Evolutionary conservation across 2,329 filamentous ascomycete genomes (phyloP), one percentile per base, ranked within the genome.

Genomic region (Clarireedia hainanense): DNA sequence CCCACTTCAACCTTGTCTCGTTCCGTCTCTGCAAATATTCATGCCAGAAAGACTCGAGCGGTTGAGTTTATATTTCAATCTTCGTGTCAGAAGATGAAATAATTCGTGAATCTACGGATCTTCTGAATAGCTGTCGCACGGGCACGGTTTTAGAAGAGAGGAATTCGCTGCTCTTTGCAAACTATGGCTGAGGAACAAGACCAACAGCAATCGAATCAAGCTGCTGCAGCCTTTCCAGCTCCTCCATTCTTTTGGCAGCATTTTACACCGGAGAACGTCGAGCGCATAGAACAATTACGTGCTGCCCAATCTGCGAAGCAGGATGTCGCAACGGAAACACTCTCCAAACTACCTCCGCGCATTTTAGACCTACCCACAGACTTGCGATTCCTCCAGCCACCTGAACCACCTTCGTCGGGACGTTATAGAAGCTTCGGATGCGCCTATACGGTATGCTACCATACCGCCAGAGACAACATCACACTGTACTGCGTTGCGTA

Each of bases 171-270:
- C 10, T 12, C 5, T 17, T 42, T 12, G n/a, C 9, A 9, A 40
- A 54, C 47, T 46, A 89, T 89, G 85, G 82, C 81, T 57, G 83
- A 83, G 52, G 17, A 45, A 23, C 17, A 45, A 23, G 52, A 55
- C 14, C 52, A 55, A 43, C 75, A 77, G 57, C 73, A 74, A 53
- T 73, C 75, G 61, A 74, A 76, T 47, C 71, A 79, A 6, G 17
- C 27, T 64, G 78, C 83, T 26, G 83, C 86, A 24, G 83, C 85
- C 42, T 96, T 91, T 69, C 92, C 94, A 24, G 83, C 87, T 52
- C 94, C 94, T 26, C 94, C 94, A 26, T 85, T 86, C 0, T 95
- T 96, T 74, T 97, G 89, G 84, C 85, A 86, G 63, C 80, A 88
- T 69, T 97, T 97, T 72, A 96, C 89, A 0, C 71, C 83, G 3